A percentile compares a stretch with the other conserved stretches of the same genome.
These are phyloP conservation scores for Nitzschia putrida DNA, from an alignment of 108 stramenopile species.

Conservation along the genomic window DNA sequence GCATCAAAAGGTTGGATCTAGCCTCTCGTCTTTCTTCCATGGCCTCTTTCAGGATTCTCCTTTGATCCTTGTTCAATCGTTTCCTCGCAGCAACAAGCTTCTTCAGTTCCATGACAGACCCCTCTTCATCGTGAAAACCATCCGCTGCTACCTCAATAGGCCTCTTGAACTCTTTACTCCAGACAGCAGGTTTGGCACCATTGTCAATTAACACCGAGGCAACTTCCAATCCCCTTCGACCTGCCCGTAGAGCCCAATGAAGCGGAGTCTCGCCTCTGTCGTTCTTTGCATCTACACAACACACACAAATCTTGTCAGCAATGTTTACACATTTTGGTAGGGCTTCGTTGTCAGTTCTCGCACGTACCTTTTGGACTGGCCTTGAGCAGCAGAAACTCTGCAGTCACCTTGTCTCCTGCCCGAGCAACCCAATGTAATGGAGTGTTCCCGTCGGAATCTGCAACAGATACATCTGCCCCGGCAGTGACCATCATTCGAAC, in stretches of 20 bases:
- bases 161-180: slow-evolving; percentile 66
- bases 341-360: background rate
- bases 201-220: slow-evolving; percentile 67
- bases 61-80: slow-evolving; percentile 35
- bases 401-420: slow-evolving; percentile 64
- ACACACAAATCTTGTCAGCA: background rate
- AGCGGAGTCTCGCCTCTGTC: slow-evolving; percentile 79
- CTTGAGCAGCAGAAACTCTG: slow-evolving; percentile 62
- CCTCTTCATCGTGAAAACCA: slow-evolving; percentile 59
- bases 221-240: slow-evolving; percentile 50
- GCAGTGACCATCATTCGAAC: slow-evolving; percentile 52
- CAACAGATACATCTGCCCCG: slow-evolving; percentile 55
- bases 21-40: slow-evolving; percentile 54
- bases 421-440: slow-evolving; percentile 86
- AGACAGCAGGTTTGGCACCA: slow-evolving; percentile 64
- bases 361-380: slow-evolving; percentile 53
- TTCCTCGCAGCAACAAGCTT: slow-evolving; percentile 24
- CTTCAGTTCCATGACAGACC: slow-evolving; percentile 31
- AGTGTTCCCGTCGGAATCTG: slow-evolving; percentile 74
- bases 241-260: slow-evolving; percentile 86
- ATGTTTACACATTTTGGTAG: background rate
- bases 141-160: slow-evolving; percentile 86
- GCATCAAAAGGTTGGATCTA: slow-evolving; percentile 55
- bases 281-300: slow-evolving; percentile 66
- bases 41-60: slow-evolving; percentile 27